These are phyloP conservation scores for Dalechampia spathulata DNA, from an alignment of 441 rosid genomes.

Conservation along the genomic window DNA sequence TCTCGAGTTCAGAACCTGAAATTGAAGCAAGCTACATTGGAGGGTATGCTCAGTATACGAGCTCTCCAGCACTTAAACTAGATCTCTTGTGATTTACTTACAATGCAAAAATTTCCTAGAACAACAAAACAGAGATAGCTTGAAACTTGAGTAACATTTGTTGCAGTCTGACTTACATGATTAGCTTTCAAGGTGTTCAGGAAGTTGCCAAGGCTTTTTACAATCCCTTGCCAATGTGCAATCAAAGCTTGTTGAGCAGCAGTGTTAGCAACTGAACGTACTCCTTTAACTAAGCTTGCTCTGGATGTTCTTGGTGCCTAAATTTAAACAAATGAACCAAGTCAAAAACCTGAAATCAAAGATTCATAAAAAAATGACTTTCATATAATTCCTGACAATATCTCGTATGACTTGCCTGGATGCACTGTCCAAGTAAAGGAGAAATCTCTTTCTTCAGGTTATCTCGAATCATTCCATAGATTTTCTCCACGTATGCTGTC, in stretches of 20 bases:
- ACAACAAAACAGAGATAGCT: too few species aligned
- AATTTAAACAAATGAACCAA: constrained; percentile 8
- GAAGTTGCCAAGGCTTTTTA: constrained; percentile 91
- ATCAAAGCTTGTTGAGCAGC: constrained; percentile 94
- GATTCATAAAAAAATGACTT: too few species aligned
- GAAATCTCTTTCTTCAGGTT: constrained; percentile 98
- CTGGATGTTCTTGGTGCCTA: constrained; percentile 99
- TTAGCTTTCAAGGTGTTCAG: constrained; percentile 74
- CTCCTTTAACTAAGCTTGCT: constrained; percentile 98
- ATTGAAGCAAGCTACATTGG: too few species aligned
- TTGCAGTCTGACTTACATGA: constrained; percentile 44
- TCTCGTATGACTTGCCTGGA: constrained; percentile 56
- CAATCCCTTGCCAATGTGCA: constrained; percentile 99
- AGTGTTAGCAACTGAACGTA: constrained; percentile 74
- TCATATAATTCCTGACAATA: too few species aligned
- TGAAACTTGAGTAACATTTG: too few species aligned
- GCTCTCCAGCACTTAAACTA: too few species aligned
- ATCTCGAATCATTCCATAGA: constrained; percentile 99
- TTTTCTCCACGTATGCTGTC: constrained; percentile 97
- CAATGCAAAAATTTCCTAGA: too few species aligned
- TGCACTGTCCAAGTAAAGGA: constrained; percentile 96
- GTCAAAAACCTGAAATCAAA: not conserved
- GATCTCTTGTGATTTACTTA: too few species aligned
- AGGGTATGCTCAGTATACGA: too few species aligned
- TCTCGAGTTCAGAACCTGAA: too few species aligned